phyloP scores from a whole-genome alignment of 495 filamentous ascomycete species.

The Tuber melanosporum region DNA sequence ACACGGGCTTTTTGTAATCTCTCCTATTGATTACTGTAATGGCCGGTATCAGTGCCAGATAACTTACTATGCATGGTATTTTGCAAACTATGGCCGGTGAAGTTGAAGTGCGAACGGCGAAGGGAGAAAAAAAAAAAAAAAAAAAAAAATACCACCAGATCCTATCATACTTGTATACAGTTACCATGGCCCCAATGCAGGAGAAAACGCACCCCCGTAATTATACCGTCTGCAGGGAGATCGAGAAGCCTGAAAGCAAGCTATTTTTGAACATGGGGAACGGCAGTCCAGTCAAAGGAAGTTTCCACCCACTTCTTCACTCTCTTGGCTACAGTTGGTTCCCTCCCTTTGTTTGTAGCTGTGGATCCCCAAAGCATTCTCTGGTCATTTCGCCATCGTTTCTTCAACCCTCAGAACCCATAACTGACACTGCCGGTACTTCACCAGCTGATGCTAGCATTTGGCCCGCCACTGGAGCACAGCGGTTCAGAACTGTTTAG shows the following conservation, averaged over 20 bases:
- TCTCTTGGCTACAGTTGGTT: neutral
- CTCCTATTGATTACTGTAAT: neutral
- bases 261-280: neutral
- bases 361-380: neutral
- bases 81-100: neutral
- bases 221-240: neutral
- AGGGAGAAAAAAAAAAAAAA: neutral
- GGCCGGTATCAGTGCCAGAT: neutral
- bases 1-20: neutral
- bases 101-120: neutral
- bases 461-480: constrained; percentile 2
- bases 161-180: neutral
- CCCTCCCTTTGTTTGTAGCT: neutral
- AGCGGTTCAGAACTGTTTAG: neutral
- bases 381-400: neutral
- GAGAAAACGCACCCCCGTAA: neutral
- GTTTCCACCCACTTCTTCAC: neutral
- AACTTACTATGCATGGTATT: neutral
- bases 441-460: neutral
- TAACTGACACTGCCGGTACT: neutral
- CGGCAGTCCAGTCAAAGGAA: neutral
- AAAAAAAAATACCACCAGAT: neutral
- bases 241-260: neutral
- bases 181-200: neutral
- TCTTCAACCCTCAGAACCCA: neutral